These are phyloP conservation scores for Sextonia rubra DNA, from an alignment of 164 flowering plant genomes.

Conservation along the genomic window DNA sequence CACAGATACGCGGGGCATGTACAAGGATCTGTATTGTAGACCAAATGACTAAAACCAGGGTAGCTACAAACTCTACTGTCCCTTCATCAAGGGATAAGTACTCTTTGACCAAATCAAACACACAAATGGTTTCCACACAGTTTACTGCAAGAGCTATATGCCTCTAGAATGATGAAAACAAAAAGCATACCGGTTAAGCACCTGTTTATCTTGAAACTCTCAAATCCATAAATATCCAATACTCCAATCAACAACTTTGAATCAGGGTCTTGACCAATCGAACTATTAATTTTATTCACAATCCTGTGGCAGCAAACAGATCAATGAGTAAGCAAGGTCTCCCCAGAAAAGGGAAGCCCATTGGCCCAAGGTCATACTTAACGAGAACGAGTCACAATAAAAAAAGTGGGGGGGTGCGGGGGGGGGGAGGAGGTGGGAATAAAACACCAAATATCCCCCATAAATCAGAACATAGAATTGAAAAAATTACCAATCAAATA, in stretches of 20 bases:
- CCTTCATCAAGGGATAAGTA: not conserved
- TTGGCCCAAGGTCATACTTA: not conserved
- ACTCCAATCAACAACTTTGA: slow-evolving; percentile 87
- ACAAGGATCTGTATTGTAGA: too few relatives aligned
- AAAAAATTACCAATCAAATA: slow-evolving; percentile 75
- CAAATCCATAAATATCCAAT: slow-evolving; percentile 97
- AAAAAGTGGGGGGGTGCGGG: too few relatives aligned
- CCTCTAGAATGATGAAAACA: slow-evolving; percentile 32
- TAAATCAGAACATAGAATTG: too few relatives aligned
- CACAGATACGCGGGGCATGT: too few relatives aligned
- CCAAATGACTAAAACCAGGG: too few relatives aligned
- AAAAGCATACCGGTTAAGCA: slow-evolving; percentile 87
- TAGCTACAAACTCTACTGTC: not conserved
- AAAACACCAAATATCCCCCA: not conserved
- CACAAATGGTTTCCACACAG: slow-evolving; percentile 14
- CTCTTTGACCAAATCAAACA: slow-evolving; percentile 3
- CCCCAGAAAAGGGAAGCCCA: not conserved
- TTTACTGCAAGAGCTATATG: slow-evolving; percentile 16
- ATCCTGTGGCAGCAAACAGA: slow-evolving; percentile 48
- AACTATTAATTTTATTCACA: slow-evolving; percentile 77
- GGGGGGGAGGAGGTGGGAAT: too few relatives aligned
- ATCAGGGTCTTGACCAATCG: slow-evolving; percentile 92
- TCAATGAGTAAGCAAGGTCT: not conserved
- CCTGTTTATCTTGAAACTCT: slow-evolving; percentile 99
- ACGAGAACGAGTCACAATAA: too few relatives aligned